Percentiles rank a stretch among this genome's conserved stretches.
phyloP scores from a whole-genome alignment of 495 filamentous ascomycete species.

The Amphirosellinia nigrospora region DNA sequence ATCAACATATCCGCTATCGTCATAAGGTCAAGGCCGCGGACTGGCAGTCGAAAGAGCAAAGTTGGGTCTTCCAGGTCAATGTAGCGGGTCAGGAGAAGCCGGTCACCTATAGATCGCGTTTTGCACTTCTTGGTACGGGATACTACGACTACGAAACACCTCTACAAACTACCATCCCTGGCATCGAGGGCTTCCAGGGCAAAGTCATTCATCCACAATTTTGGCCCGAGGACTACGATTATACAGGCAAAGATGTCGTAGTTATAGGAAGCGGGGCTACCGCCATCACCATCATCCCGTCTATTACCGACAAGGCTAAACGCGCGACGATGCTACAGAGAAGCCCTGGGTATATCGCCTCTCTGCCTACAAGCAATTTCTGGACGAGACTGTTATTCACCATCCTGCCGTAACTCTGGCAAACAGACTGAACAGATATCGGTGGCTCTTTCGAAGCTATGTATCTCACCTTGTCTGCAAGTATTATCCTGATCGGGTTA shows the following conservation, averaged over 20 bases:
- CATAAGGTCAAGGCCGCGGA: slow-evolving; percentile 61
- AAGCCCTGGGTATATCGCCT: slow-evolving; percentile 63
- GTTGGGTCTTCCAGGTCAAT: slow-evolving; percentile 66
- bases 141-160: slow-evolving; percentile 73
- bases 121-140: slow-evolving; percentile 67
- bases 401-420: slow-evolving; percentile 13
- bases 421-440: neutral
- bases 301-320: slow-evolving; percentile 53
- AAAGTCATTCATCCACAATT: slow-evolving; percentile 67
- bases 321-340: slow-evolving; percentile 66
- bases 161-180: slow-evolving; percentile 62
- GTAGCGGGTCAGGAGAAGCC: slow-evolving; percentile 45
- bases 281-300: slow-evolving; percentile 61
- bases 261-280: slow-evolving; percentile 66
- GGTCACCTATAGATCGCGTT: slow-evolving; percentile 53
- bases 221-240: slow-evolving; percentile 62
- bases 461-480: slow-evolving; percentile 28
- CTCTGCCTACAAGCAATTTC: slow-evolving; percentile 44
- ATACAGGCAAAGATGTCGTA: slow-evolving; percentile 56
- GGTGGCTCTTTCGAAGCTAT: slow-evolving; percentile 10
- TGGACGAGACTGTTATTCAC: slow-evolving; percentile 22
- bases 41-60: slow-evolving; percentile 64
- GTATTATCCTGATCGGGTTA: slow-evolving; percentile 58
- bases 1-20: slow-evolving; percentile 63
- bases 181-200: slow-evolving; percentile 64